A percentile compares a stretch with the other conserved stretches of the same genome.
Conservation (phyloP, 164 flowering plant species). For the Berberis thunbergii region DNA sequence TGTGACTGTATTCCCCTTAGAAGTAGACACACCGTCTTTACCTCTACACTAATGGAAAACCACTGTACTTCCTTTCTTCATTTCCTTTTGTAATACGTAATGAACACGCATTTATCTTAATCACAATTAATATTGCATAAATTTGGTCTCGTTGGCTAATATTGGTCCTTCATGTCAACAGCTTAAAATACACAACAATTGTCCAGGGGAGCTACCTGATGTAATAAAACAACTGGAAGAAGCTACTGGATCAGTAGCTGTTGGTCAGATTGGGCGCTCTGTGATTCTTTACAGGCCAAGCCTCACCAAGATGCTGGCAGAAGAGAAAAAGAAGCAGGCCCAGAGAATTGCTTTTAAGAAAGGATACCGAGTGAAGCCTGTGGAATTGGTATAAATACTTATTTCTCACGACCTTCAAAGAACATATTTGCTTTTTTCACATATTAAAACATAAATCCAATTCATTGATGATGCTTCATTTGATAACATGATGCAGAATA, state of each 20-base stretch:
- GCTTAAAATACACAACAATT: constrained; percentile 69
- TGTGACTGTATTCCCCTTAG: no score
- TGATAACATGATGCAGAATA: constrained; percentile 24
- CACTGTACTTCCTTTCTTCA: no score
- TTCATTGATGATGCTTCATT: neutral
- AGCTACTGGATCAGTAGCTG: constrained; percentile 70
- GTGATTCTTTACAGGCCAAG: constrained; percentile 88
- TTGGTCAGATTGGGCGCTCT: constrained; percentile 75
- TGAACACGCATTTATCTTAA: no score
- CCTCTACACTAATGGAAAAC: no score
- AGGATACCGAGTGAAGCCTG: constrained; percentile 13
- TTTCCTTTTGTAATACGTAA: no score
- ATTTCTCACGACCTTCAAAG: neutral
- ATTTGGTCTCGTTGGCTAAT: constrained; percentile 1
- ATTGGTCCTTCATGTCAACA: constrained; percentile 17
- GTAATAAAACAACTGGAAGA: constrained; percentile 65
- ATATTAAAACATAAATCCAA: neutral
- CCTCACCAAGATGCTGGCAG: constrained; percentile 63
- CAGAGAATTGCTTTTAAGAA: constrained; percentile 30
- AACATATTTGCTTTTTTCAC: neutral
- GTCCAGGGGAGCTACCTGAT: constrained; percentile 81
- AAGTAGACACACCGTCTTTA: no score
- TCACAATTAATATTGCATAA: neutral
- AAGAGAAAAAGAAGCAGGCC: constrained; percentile 50
- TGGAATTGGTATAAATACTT: constrained; percentile 6